Base-by-base conservation (phyloP, 2,329 filamentous ascomycete species). In the Albifimbria verrucaria region DNA sequence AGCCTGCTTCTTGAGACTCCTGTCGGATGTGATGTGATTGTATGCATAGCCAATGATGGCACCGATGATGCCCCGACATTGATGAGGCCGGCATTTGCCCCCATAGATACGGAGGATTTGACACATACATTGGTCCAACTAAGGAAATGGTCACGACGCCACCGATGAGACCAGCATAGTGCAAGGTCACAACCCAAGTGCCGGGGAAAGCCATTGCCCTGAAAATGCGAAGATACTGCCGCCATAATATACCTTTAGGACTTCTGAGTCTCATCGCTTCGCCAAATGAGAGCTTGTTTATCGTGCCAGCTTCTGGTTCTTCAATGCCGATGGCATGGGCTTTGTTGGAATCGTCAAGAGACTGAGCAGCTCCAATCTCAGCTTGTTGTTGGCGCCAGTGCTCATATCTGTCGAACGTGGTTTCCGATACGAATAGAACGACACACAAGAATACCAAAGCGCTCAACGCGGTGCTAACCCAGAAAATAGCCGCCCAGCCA, bases 151-250 rank as follows among this genome's bases (percentile, higher is more conserved):
- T 66, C 1, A 70, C 63, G 2, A 68, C 62, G 3, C 64, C 65
- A 2, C 70, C 71, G 0, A 73, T 67, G 0, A 73, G 59, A 0
- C 68, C 68, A 10, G 67, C 68, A 25, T 72, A 73, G 48, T 72
- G 69, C 3, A 71, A 52, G 62, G 68, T 72, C 1, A 70, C 65
- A 0, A 73, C 57, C 69, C 68, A 72, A 0, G 65, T 67, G 0
- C 66, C 66, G 0, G 70, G 71, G 0, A 73, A 60, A 0, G 48
- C 51, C 7, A 70, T 39, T 5, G 32, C 12, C 32, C 32, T 12
- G 11, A 39, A 39, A 4, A 39, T 5, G 5, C 32, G 32, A 39
- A 15, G 32, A 39, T 39, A 39, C 18, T 39, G 32, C 12, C 18
- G 5, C 32, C 32, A 39, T 12, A 12, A n/a, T 17, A 17, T 39